A percentile compares a stretch with the other conserved stretches of the same genome.
Evolutionary conservation across 768 basidiomycete species (phyloP).

Genomic region (Lentinula sp.): DNA sequence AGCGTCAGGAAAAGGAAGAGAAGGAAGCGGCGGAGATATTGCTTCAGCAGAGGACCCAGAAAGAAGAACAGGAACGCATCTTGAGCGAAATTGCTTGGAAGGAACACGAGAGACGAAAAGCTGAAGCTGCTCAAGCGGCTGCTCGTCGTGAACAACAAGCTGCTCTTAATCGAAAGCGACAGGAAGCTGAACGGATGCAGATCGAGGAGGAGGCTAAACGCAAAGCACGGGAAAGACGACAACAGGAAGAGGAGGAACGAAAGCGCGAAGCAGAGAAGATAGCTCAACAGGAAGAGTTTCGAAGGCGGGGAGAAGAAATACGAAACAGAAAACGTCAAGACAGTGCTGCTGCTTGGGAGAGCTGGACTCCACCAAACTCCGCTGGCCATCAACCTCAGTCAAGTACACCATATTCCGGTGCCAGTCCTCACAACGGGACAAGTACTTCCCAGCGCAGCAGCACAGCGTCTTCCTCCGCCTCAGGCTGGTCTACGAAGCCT

Average conservation of each 20-base stretch:
- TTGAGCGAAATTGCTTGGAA: conserved; percentile 14
- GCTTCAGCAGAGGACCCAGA: conserved; percentile 19
- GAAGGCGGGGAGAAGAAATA: conserved; percentile 28
- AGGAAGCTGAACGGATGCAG: conserved; percentile 7
- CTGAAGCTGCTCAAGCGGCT: conserved; percentile 17
- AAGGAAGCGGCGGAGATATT: conserved; percentile 18
- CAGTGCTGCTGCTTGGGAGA: conserved; percentile 26
- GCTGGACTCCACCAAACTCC: conserved; percentile 16
- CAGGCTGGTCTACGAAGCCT: conserved; percentile 13
- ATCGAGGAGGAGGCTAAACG: conserved; percentile 1
- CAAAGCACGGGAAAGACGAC: conserved; percentile 16
- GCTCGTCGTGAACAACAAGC: conserved; percentile 5
- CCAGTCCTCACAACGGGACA: conserved; percentile 12
- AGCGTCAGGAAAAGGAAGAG: conserved; percentile 15
- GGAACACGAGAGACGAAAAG: conserved; percentile 17
- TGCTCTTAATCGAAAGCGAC: background rate
- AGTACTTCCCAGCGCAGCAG: conserved; percentile 14
- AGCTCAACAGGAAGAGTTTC: conserved; percentile 11
- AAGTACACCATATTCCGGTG: conserved; percentile 14
- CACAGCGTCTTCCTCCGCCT: conserved; percentile 20
- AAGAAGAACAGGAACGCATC: conserved; percentile 30
- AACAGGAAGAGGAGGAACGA: conserved; percentile 15
- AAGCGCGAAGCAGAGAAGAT: conserved; percentile 23
- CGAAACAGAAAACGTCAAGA: conserved; percentile 33
- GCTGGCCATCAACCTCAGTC: conserved; percentile 10